phyloP scores from a whole-genome alignment of 106 monocot genomes.

The Narthecium ossifragum region DNA sequence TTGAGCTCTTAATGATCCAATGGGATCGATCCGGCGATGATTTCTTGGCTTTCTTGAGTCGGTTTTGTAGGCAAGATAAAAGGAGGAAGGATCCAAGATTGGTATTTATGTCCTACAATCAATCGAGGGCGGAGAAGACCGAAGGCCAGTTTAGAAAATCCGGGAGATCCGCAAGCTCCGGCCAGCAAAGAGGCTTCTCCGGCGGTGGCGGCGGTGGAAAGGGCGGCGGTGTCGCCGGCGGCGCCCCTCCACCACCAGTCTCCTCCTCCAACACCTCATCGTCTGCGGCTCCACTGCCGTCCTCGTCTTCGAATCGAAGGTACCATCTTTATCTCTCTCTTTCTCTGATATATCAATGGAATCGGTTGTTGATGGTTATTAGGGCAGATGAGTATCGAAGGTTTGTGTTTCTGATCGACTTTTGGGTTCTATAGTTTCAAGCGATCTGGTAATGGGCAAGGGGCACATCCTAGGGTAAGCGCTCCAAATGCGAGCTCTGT shows the following conservation, averaged over 20 bases:
- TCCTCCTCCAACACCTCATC: constrained; percentile 12
- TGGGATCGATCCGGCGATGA: background rate
- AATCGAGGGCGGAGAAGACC: constrained; percentile 33
- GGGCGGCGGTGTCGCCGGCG: constrained; percentile 17
- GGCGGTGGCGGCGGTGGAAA: constrained; percentile 23
- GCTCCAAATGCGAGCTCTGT: constrained; percentile 10
- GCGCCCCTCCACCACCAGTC: constrained; percentile 17
- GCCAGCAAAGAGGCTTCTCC: constrained; percentile 27
- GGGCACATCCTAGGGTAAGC: constrained; percentile 41
- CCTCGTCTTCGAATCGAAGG: constrained; percentile 7
- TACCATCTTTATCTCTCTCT: background rate
- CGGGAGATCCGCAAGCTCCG: constrained; percentile 37
- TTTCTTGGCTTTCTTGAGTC: constrained; percentile 1
- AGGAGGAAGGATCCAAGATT: background rate
- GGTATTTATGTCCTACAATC: constrained; percentile 37
- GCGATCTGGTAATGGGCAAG: constrained; percentile 71
- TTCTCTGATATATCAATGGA: background rate
- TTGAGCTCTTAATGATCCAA: background rate
- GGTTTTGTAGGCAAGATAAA: constrained; percentile 7
- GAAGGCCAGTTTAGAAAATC: constrained; percentile 38
- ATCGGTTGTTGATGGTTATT: too few species aligned
- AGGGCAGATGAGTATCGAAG: too few species aligned
- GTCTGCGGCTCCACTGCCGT: too few species aligned
- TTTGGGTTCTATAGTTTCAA: too few species aligned
- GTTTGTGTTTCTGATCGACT: too few species aligned